Conservation (phyloP, 306 rosid species). For the Albizia julibrissin region DNA sequence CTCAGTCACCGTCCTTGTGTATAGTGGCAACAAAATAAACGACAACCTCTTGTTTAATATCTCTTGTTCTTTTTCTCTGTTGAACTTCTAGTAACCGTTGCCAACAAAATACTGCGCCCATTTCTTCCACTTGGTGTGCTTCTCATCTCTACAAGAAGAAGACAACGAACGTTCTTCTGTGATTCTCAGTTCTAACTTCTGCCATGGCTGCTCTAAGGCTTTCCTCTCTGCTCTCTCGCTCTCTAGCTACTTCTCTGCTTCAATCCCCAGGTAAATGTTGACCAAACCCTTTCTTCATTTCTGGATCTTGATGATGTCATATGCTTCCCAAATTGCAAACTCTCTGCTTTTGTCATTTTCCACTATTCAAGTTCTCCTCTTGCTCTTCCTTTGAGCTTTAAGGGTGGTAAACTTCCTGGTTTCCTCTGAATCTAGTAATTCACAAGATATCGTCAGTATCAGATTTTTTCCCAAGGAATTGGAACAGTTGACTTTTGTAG, state of each 20-base stretch:
- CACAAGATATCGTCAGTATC: neutral
- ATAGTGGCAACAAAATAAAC: neutral
- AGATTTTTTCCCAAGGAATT: neutral
- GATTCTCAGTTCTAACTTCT: neutral
- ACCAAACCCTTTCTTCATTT: neutral
- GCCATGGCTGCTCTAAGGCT: constrained; percentile 80
- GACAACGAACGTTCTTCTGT: neutral
- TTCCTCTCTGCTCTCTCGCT: constrained; percentile 57
- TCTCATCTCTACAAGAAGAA: neutral
- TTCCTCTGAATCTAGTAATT: neutral
- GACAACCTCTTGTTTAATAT: neutral
- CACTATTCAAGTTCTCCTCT: neutral
- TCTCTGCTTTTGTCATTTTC: neutral
- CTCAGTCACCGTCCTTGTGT: neutral
- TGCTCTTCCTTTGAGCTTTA: neutral
- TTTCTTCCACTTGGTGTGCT: neutral
- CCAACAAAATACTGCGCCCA: neutral
- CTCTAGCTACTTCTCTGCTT: constrained; percentile 57
- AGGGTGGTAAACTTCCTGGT: neutral
- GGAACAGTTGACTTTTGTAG: neutral
- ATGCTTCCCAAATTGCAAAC: neutral
- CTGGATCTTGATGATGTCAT: neutral
- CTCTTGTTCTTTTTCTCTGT: neutral
- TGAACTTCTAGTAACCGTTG: neutral
- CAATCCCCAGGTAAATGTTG: constrained; percentile 60